Conservation (phyloP, 176 grass and related monocot species). For the Pontederia crassipes region DNA sequence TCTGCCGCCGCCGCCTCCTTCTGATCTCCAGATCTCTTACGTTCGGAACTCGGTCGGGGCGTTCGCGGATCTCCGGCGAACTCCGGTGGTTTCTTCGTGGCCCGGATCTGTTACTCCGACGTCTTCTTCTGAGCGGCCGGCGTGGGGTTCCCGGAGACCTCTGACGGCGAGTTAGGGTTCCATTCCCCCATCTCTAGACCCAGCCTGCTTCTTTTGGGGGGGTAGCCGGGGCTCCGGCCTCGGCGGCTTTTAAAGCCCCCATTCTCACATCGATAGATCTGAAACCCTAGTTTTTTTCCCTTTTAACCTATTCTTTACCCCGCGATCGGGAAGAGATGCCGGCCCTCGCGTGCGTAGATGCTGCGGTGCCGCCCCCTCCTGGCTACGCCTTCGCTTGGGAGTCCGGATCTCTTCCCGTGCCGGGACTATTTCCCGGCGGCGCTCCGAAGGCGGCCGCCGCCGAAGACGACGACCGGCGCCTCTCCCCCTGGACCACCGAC, state of each 20-base stretch:
- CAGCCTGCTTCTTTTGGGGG: conserved; percentile 12
- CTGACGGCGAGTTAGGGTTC: not conserved
- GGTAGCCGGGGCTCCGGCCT: conserved; percentile 24
- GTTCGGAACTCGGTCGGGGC: too few relatives aligned
- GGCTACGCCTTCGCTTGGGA: not conserved
- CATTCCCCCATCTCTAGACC: not conserved
- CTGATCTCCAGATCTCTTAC: not conserved
- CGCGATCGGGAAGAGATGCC: conserved; percentile 20
- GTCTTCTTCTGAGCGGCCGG: conserved; percentile 15
- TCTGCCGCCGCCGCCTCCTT: not conserved
- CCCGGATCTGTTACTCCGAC: too few relatives aligned
- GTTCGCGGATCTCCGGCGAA: too few relatives aligned
- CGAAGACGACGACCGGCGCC: not conserved
- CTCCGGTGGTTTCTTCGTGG: too few relatives aligned
- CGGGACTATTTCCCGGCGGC: conserved; percentile 3
- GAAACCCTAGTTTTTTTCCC: not conserved
- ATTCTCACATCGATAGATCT: conserved; percentile 2
- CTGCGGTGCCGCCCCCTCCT: not conserved
- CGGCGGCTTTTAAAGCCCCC: conserved; percentile 21
- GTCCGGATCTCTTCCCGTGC: not conserved
- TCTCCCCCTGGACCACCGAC: conserved; percentile 5
- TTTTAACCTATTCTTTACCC: not conserved
- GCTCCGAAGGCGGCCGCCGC: not conserved
- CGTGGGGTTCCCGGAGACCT: conserved; percentile 12
- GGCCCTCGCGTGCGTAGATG: conserved; percentile 14